Evolutionary conservation across 1,284 basidiomycete species (phyloP), one percentile per base, ranked within the genome.

Genomic region (Sanghuangporus weigelae): DNA sequence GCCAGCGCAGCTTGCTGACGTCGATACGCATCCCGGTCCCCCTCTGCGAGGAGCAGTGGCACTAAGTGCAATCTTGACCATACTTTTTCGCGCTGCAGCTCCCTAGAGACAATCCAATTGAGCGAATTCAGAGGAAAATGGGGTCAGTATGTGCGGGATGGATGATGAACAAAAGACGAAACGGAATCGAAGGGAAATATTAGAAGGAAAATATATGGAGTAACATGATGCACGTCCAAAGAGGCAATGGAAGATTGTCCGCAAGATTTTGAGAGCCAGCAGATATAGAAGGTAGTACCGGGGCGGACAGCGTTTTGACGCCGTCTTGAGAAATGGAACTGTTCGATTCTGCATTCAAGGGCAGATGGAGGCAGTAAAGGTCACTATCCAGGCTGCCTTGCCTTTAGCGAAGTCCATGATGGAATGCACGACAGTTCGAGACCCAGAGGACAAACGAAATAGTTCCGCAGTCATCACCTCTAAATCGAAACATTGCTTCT

Each of bases 31-130:
- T 96, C 95, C 64, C 96, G 88, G 79, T 99, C 96, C 14, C 90
- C 88, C 76, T 99, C 96, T 56, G 96, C 96, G 68, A 96, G 83
- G 54, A 97, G 82, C 65, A 98, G 75, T 16, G 96, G 96, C 49
- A 96, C 91, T 54, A 98, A 84, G 79, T 99, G 87, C 73, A 99
- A 96, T 68, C 96, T 86, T 67, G 95, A 94, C 96, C 96, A 98
- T 51, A 88, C 86, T 76, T 92, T 90, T 80, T 99, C 96, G 69
- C 97, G 86, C 75, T 90, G 82, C 59, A 99, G 82, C 80, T 99
- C 96, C 76, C 96, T 98, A 46, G 75, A 54, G 19, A 65, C 59
- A 58, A 16, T 35, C 31, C 31, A 40, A 19, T 60, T 35, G 14
- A 46, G 23, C 40, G 51, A 50, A 16, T 49, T 59, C 26, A 16